phyloP scores from a whole-genome alignment of 202 grass and related monocot species.

The Zizania palustris region DNA sequence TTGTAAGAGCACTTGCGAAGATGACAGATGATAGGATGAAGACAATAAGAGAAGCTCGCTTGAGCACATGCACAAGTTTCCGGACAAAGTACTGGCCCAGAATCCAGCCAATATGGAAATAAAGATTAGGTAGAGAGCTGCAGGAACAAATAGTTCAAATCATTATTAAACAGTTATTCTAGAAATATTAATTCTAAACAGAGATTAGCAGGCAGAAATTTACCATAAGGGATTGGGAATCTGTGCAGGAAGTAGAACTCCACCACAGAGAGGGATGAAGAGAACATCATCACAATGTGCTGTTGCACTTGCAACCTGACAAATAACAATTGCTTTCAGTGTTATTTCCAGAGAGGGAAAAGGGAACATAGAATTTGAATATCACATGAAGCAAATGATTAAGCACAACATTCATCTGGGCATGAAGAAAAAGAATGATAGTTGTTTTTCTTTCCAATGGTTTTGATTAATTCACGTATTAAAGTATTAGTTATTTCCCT shows the following conservation, averaged over 20 bases:
- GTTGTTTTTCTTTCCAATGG: background rate
- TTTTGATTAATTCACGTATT: background rate
- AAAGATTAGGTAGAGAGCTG: conserved; percentile 81
- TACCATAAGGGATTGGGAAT: conserved; percentile 95
- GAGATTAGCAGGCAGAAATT: background rate
- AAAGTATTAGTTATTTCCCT: background rate
- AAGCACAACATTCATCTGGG: background rate
- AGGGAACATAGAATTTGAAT: background rate
- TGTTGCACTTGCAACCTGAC: conserved; percentile 93
- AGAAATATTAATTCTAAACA: background rate
- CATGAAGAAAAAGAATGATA: background rate
- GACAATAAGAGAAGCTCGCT: conserved; percentile 83
- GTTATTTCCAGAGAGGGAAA: background rate
- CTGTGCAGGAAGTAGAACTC: conserved; percentile 90
- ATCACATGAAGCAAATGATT: background rate
- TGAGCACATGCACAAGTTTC: conserved; percentile 73
- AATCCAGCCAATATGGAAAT: conserved; percentile 89
- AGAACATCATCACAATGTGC: conserved; percentile 99
- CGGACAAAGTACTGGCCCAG: conserved; percentile 88
- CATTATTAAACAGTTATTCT: background rate
- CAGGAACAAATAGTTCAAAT: conserved; percentile 14
- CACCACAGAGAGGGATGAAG: conserved; percentile 91
- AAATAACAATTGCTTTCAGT: conserved; percentile 13
- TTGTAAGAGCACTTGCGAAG: conserved; percentile 85
- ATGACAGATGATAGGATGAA: conserved; percentile 99